Evolutionary conservation across 2,329 filamentous ascomycete genomes (phyloP).

Genomic region (Spiromastix sp.): DNA sequence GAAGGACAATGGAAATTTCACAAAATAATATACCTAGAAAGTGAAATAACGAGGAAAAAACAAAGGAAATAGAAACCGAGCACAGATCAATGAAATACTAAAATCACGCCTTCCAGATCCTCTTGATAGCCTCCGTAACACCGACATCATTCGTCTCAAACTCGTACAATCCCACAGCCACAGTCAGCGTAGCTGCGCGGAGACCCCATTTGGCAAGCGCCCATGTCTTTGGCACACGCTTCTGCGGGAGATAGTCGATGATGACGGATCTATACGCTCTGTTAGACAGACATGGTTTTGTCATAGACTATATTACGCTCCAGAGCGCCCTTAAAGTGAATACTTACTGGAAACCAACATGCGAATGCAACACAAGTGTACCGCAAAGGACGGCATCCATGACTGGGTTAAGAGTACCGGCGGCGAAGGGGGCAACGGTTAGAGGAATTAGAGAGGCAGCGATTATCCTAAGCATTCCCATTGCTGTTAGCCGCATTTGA

Average conservation of each 20-base stretch:
- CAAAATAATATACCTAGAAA: too few relatives aligned
- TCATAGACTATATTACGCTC: too few relatives aligned
- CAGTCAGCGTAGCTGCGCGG: constrained; percentile 65
- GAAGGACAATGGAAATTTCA: too few relatives aligned
- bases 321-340: too few relatives aligned
- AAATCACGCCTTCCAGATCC: constrained; percentile 68
- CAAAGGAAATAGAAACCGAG: constrained; percentile 17
- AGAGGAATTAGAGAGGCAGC: constrained; percentile 75
- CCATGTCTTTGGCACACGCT: constrained; percentile 57
- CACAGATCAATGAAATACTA: constrained; percentile 15
- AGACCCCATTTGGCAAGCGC: constrained; percentile 66
- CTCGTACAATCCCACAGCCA: constrained; percentile 86
- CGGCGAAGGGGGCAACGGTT: constrained; percentile 81
- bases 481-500: background rate
- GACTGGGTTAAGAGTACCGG: constrained; percentile 80
- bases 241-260: constrained; percentile 78
- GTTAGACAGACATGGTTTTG: constrained; percentile 1
- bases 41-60: constrained; percentile 16
- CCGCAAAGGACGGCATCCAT: constrained; percentile 79
- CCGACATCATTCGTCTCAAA: constrained; percentile 99
- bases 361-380: constrained; percentile 78
- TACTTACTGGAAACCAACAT: constrained; percentile 86
- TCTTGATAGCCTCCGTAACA: constrained; percentile 77
- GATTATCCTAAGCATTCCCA: constrained; percentile 47
- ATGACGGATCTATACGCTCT: constrained; percentile 50